phyloP scores from a whole-genome alignment of 441 rosid species.

The Rhodomyrtus psidioides region DNA sequence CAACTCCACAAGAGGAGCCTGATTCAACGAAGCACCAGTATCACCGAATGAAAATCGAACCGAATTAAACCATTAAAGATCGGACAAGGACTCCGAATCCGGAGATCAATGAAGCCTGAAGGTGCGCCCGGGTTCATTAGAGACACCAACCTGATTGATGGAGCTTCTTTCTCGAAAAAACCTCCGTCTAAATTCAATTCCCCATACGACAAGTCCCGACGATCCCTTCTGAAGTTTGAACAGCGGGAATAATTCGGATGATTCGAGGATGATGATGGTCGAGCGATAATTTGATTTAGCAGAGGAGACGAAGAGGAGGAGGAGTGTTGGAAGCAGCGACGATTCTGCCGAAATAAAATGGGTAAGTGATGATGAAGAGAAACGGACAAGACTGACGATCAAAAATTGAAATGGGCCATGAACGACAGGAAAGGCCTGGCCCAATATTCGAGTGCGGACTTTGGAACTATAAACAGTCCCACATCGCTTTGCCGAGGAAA shows the following conservation, averaged over 20 bases:
- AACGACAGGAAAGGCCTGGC: not conserved
- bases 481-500: accelerated
- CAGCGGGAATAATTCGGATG: not conserved
- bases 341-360: not conserved
- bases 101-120: not conserved
- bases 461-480: not conserved
- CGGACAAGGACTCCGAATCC: not conserved
- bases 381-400: not conserved
- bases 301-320: not conserved
- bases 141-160: not conserved
- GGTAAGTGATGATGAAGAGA: not conserved
- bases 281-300: too few species aligned
- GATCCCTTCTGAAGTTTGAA: not conserved
- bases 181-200: not conserved
- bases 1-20: not conserved
- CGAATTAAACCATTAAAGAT: not conserved
- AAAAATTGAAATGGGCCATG: not conserved
- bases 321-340: not conserved
- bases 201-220: not conserved
- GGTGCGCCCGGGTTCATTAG: not conserved
- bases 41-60: not conserved
- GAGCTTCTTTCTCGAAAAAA: not conserved
- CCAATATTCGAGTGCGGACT: not conserved
- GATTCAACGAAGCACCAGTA: not conserved
- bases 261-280: not conserved